These are phyloP conservation scores for Babesia bigemina DNA, from an alignment of 169 alveolate genomes.

Conservation along the genomic window DNA sequence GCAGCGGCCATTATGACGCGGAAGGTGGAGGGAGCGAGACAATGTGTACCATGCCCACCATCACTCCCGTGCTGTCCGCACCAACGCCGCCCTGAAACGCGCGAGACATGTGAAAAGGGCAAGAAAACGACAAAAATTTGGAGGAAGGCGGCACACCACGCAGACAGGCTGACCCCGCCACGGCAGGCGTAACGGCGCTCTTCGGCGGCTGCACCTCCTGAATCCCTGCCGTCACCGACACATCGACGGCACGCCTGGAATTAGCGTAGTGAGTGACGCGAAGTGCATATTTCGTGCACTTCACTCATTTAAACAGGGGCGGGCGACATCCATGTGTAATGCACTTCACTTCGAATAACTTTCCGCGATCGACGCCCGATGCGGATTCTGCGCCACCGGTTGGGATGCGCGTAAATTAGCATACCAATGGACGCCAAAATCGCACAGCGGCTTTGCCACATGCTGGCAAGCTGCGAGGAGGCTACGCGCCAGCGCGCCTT, in stretches of 20 bases:
- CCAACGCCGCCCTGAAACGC: too few relatives aligned
- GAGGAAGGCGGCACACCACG: too few relatives aligned
- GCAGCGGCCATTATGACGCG: neutral
- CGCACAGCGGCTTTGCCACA: slow-evolving; percentile 60
- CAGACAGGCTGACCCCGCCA: too few relatives aligned
- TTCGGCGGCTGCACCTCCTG: too few relatives aligned
- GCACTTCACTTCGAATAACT: neutral
- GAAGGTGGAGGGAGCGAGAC: neutral
- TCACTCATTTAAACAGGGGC: neutral
- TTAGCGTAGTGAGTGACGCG: too few relatives aligned
- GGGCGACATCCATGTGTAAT: slow-evolving; percentile 19
- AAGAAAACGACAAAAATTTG: too few relatives aligned
- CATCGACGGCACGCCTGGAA: too few relatives aligned
- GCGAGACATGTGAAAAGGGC: too few relatives aligned
- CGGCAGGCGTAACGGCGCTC: too few relatives aligned
- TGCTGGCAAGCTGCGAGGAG: slow-evolving; percentile 60
- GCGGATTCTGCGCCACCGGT: neutral
- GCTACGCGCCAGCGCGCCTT: slow-evolving; percentile 38
- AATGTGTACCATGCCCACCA: neutral
- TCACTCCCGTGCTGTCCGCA: too few relatives aligned
- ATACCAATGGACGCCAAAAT: slow-evolving; percentile 31
- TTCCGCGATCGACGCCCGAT: neutral
- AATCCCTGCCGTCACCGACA: too few relatives aligned
- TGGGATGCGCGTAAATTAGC: neutral
- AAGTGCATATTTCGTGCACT: too few relatives aligned